Evolutionary conservation across 345 rosid species (phyloP), one percentile per base, ranked within the genome.

Genomic region (Citrus inodora): DNA sequence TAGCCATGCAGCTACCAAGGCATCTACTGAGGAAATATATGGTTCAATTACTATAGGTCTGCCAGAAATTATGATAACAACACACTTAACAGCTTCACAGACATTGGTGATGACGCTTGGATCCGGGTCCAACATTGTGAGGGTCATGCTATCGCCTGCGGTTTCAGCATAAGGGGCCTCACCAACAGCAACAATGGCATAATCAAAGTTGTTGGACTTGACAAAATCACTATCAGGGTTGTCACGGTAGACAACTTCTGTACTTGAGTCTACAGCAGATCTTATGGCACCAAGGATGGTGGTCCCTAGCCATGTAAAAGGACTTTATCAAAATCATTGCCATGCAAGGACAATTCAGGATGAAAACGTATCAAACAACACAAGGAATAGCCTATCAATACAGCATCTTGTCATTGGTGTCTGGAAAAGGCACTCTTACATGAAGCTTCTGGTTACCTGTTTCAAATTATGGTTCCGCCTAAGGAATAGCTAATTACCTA

Each of bases 1-100:
- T 76, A 96, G 88, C 97, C 97, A 94, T 3, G 97, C 98, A 59
- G 97, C 97, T 67, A 94, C 92, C 73, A 94, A 81, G 9, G 97
- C 97, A 74, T 89, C 94, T 6, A 96, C 85, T 1, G 84, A 78
- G 67, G 88, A 85, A 70, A 91, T 37, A 48, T 92, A 89, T 35
- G 97, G 99, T 70, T 92, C 94, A 46, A 96, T 88, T 62, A 94
- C 89, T 17, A 96, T 72, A 37, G 99, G 98, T 75, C 97, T 87
- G n/a, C 99, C 99, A 8, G 97, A 91, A 72, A 96, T 75, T 16
- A 96, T 38, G 30, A 96, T 72, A 35, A 91, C 95, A 66, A 89
- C 99, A 75, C 98, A 94, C 67, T 92, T 91, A 25, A 92, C 86
- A 53, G 83, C 73, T 77, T 80, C 85, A 42, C 97, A 96, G 75